A percentile compares a stretch with the other conserved stretches of the same genome.
phyloP scores from a whole-genome alignment of 805 yeast genomes.

The Isabelozyma rhagii region DNA sequence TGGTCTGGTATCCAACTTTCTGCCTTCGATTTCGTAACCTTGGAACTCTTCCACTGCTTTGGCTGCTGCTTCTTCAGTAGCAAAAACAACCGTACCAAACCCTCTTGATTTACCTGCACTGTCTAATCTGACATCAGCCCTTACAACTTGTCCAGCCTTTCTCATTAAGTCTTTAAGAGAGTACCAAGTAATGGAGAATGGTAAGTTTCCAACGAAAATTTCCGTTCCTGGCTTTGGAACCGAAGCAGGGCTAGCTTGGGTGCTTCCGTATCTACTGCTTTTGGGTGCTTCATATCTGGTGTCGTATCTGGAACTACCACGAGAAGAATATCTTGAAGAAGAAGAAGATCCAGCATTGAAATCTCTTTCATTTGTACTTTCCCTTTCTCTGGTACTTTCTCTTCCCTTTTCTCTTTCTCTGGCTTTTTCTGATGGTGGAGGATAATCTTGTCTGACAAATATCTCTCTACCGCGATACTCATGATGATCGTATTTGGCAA shows the following conservation, averaged over 20 bases:
- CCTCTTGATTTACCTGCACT: slow-evolving; percentile 79
- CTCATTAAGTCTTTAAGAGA: slow-evolving; percentile 82
- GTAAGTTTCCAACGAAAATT: slow-evolving; percentile 77
- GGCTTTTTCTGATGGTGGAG: slow-evolving; percentile 58
- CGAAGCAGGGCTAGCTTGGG: slow-evolving; percentile 8
- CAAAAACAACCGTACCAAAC: slow-evolving; percentile 76
- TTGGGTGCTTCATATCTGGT: slow-evolving; percentile 2
- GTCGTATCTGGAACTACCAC: slow-evolving; percentile 6
- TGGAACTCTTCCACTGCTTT: slow-evolving; percentile 68
- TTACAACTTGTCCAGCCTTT: slow-evolving; percentile 68
- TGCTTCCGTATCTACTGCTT: slow-evolving; percentile 17
- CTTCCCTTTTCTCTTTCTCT: slow-evolving; percentile 12
- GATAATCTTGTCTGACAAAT: slow-evolving; percentile 87
- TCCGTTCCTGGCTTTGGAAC: slow-evolving; percentile 45
- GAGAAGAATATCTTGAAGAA: not conserved
- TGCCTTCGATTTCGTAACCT: slow-evolving; percentile 71
- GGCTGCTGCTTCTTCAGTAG: slow-evolving; percentile 62
- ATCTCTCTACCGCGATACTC: slow-evolving; percentile 71
- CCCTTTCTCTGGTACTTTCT: slow-evolving; percentile 11
- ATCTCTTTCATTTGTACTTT: slow-evolving; percentile 20
- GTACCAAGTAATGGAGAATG: slow-evolving; percentile 81
- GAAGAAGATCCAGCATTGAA: not conserved
- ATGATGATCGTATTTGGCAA: slow-evolving; percentile 63
- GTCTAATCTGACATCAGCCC: slow-evolving; percentile 75
- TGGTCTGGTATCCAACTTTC: slow-evolving; percentile 74